Percentiles rank a stretch among this genome's conserved stretches.
Conservation (phyloP, 352 stramenopile species). For the Phytophthora hybrid region DNA sequence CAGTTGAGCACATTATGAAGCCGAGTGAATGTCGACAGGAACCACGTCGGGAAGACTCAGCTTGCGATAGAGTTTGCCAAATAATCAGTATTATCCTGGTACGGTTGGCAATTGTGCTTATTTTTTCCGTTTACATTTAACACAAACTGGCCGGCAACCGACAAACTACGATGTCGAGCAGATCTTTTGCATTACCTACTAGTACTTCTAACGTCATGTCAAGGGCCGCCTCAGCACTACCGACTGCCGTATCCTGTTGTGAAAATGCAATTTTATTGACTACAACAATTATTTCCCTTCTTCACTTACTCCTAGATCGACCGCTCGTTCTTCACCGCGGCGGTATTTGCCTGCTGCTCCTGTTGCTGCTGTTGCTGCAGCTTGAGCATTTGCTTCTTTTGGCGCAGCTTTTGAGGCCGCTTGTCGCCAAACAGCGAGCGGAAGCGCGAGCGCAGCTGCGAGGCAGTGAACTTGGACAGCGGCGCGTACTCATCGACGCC, state of each 20-base stretch:
- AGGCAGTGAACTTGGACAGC: constrained; percentile 78
- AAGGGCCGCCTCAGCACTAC: background rate
- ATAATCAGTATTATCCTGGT: too few relatives aligned
- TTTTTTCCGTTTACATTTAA: too few relatives aligned
- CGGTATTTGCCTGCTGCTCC: constrained; percentile 29
- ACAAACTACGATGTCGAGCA: too few relatives aligned
- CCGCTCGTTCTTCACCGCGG: constrained; percentile 43
- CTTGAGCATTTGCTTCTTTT: constrained; percentile 74
- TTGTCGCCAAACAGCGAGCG: constrained; percentile 83
- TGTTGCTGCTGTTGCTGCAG: constrained; percentile 57
- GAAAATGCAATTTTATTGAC: constrained; percentile 44
- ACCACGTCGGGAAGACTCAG: too few relatives aligned
- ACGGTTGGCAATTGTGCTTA: too few relatives aligned
- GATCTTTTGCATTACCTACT: too few relatives aligned
- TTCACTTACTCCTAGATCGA: constrained; percentile 25
- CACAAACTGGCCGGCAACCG: too few relatives aligned
- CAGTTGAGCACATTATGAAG: too few relatives aligned
- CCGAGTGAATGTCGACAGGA: too few relatives aligned
- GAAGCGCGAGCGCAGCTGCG: constrained; percentile 80
- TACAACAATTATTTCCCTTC: constrained; percentile 28
- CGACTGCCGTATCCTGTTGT: background rate
- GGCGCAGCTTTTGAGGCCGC: constrained; percentile 69
- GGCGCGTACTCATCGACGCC: constrained; percentile 77
- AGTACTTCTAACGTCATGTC: too few relatives aligned
- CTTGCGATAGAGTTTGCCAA: too few relatives aligned